Conservation (phyloP, 129 eudicot genomes). For the Solidago caesia region DNA sequence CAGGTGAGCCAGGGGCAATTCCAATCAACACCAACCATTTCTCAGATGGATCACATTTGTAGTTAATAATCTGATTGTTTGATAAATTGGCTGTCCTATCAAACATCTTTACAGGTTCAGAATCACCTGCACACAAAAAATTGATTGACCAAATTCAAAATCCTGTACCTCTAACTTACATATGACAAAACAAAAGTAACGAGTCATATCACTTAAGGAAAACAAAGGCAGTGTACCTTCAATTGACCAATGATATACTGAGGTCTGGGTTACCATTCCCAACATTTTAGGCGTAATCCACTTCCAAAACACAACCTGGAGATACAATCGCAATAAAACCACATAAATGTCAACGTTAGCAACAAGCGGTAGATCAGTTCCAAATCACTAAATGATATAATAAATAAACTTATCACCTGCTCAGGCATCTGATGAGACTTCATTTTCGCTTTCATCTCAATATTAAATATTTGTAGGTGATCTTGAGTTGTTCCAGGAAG, state of each 20-base stretch:
- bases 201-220: not conserved
- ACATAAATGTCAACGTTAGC: not conserved
- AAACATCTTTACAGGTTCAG: slow-evolving; percentile 93
- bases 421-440: slow-evolving; percentile 99
- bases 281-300: slow-evolving; percentile 95
- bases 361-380: not conserved
- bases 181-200: slow-evolving; percentile 14
- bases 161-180: slow-evolving; percentile 3
- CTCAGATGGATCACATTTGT: slow-evolving; percentile 89
- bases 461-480: slow-evolving; percentile 92
- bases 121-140: slow-evolving; percentile 66
- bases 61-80: slow-evolving; percentile 92
- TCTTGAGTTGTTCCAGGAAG: slow-evolving; percentile 98
- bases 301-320: slow-evolving; percentile 96
- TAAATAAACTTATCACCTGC: slow-evolving; percentile 53
- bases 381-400: slow-evolving; percentile 12
- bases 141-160: not conserved
- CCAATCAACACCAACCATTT: slow-evolving; percentile 99
- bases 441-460: slow-evolving; percentile 86
- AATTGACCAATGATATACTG: slow-evolving; percentile 97
- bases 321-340: slow-evolving; percentile 5
- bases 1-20: slow-evolving; percentile 96
- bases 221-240: slow-evolving; percentile 54
- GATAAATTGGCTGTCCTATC: slow-evolving; percentile 94
- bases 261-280: slow-evolving; percentile 93